Percentiles rank a stretch among this genome's conserved stretches.
Evolutionary conservation across 257 asterid species (phyloP).

Genomic region (Capsicum baccatum): DNA sequence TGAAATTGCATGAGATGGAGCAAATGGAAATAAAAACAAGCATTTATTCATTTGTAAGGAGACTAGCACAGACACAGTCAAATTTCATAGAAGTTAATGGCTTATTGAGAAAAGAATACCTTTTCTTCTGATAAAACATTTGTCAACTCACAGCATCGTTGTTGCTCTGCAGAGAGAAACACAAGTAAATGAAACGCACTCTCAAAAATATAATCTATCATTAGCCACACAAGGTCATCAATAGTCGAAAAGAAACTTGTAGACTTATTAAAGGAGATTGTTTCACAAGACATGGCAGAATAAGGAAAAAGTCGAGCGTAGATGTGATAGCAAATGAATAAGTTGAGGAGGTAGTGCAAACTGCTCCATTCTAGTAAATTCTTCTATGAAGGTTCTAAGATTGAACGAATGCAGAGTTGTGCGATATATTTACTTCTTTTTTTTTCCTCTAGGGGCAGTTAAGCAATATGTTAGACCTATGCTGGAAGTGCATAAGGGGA

Average conservation of each 20-base stretch:
- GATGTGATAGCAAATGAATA: background rate
- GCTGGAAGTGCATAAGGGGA: background rate
- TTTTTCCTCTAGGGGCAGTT: too few species aligned
- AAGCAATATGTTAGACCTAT: background rate
- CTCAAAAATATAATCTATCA: background rate
- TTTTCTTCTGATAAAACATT: slow-evolving; percentile 39
- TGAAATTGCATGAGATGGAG: slow-evolving; percentile 2
- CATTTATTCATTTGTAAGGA: background rate
- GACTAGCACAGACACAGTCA: background rate
- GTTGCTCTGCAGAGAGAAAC: slow-evolving; percentile 43
- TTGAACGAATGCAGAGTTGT: background rate
- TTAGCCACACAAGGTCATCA: background rate
- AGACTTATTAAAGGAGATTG: background rate
- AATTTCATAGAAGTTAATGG: slow-evolving; percentile 16
- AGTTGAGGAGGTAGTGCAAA: background rate
- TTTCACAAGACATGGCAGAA: background rate
- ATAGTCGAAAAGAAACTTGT: background rate
- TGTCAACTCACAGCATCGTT: slow-evolving; percentile 39
- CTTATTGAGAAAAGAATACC: slow-evolving; percentile 29
- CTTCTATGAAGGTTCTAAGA: background rate
- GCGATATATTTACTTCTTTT: background rate
- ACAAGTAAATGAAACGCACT: slow-evolving; percentile 28
- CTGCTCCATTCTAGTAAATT: background rate
- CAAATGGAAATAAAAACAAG: background rate
- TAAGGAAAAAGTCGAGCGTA: background rate